Base-by-base conservation (phyloP, 176 grass and related monocot genomes). In the Zoysia japonica region DNA sequence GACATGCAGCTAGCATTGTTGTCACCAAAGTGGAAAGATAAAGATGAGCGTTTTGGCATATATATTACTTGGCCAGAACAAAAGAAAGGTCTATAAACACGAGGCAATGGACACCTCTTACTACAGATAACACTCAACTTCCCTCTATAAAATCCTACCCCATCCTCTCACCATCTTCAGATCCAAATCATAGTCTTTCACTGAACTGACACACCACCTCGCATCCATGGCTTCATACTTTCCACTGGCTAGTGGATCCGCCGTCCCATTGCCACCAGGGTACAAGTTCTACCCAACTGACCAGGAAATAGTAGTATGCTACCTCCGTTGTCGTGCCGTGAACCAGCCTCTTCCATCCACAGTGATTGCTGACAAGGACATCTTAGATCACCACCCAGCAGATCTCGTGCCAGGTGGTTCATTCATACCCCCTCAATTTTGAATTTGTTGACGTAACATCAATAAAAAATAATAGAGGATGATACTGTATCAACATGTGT, bases 331-430 rank as follows among this genome's bases (percentile, higher is more conserved):
- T 9, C 70, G 61, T 54, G 39, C 70, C 0, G 1, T 47, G 2
- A 53, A 54, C 2, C 47, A 7, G 0, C n/a, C 74, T 0, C 70
- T 60, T 0, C 54, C 20, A 3, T 0, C 14, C 1, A 1, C 28
- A 28, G 28, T 38, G 11, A 37, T 82, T 9, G 0, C 20, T 5
- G 79, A 90, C 5, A 45, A 83, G 52, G 16, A 81, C 10, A 63
- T 85, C 19, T 47, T 84, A 5, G 62, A 39, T 3, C 61, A 67
- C 51, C 63, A 78, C 14, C 91, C 91, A 1, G 83, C 76, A 85
- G 88, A 88, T 43, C 45, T 90, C 9, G 3, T 70, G 19, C 60
- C 65, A 76, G 78, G 70, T 74, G 28, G 28, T 28, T 28, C 28
- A 28, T 28, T 28, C 28, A 28, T 28, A 28, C 28, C 28, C 28